Base-by-base conservation (phyloP, 2,329 filamentous ascomycete species). In the Cryphonectria japonica region DNA sequence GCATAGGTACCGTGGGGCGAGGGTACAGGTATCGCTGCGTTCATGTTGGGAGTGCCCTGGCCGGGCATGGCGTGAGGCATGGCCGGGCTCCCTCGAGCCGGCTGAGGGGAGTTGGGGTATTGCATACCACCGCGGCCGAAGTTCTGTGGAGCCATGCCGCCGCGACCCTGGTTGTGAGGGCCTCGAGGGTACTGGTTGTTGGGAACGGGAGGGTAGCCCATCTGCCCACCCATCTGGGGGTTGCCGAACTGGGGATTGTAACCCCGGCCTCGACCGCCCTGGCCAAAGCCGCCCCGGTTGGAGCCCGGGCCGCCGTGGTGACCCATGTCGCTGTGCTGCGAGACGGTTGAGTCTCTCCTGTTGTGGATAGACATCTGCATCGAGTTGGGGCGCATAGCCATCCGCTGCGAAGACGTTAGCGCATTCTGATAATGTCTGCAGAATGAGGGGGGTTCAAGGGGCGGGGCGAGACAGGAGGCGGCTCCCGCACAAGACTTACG, bases 331-430 rank as follows among this genome's bases (percentile, higher is more conserved):
- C 89, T 89, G 80, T 95, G 92, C 74, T 90, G 87, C 32, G 93
- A 97, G 78, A 96, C 94, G 52, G 92, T 92, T 41, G 95, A 98
- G 79, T 95, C 92, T 76, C 94, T 92, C 77, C 95, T 92, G 76
- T 93, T 88, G 82, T 98, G 95, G 74, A 83, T 70, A 14, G 68
- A 60, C 68, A 73, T 69, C 32, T 67, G 86, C 75, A 89, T 85
- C 64, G 89, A 89, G 73, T 87, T 84, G 11, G 73, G 74, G 68
- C 91, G 88, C 84, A 91, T 89, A 83, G 92, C 88, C 82, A 94
- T 90, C 78, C 88, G 88, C 88, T 91, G 77, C 75, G 75, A 69
- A 70, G 11, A 46, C 34, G 59, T 61, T 61, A 61, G 59, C 59
- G 26, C 34, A 50, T 65, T 60, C 50, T 41, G 39, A 37, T 41